Evolutionary conservation across 2,329 filamentous ascomycete species (phyloP), one percentile per base, ranked within the genome.

Genomic region (Penicillium frequentans): DNA sequence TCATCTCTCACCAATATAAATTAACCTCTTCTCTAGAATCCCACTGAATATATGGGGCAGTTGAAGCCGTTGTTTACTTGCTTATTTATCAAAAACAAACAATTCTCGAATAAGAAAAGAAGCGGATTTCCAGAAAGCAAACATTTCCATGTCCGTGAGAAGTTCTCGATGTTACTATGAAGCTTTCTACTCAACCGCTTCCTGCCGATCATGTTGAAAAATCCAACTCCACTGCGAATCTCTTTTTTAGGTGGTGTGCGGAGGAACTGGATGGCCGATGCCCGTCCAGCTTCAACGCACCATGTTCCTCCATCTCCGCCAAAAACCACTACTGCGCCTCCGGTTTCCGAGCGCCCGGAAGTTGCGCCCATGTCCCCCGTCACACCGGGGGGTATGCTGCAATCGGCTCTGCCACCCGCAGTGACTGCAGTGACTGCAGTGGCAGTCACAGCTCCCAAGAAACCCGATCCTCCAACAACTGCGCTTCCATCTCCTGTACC

Each of bases 231-330:
- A 79, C 77, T 14, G 72, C 71, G 47, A 75, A 58, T 53, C 64
- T 68, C 51, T 79, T 78, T 78, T 60, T 60, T 79, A 24, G 75
- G 75, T 48, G 65, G 70, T 49, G 59, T 66, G 49, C 71, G 70
- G 58, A 73, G 64, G 60, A 64, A 74, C 49, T 78, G 76, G 77
- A 78, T 79, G 48, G 8, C 29, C 19, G 13, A 4, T 14, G n/a
- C 31, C 27, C 45, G 16, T 31, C 10, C 33, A 39, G 24, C 19
- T 26, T n/a, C 29, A 23, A 26, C 33, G 31, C 39, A 49, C 5
- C 16, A 46, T 46, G 39, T 31, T 27, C 24, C 49, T 43, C 5
- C 24, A 26, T 26, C 43, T 37, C 43, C 9, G 24, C 43, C 14
- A 7, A 14, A 39, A 29, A 37, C 7, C 29, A 16, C 16, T 10